Conservation (phyloP, 805 yeast species). For the Vanderwaltozyma verrucispora region DNA sequence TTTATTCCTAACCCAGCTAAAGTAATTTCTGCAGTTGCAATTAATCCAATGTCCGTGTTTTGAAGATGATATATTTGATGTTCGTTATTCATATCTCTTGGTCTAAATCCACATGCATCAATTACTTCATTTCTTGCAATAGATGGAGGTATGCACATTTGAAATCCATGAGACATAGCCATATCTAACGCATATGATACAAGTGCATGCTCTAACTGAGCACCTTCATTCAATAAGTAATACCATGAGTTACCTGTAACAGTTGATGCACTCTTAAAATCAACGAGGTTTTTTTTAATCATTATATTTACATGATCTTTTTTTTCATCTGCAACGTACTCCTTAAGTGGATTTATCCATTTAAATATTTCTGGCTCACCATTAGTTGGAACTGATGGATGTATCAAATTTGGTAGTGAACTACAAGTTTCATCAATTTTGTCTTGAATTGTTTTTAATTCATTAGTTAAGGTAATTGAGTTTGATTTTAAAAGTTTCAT, state of each 20-base stretch:
- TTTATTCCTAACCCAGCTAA: constrained; percentile 70
- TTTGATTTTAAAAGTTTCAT: constrained; percentile 18
- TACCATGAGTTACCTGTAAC: constrained; percentile 82
- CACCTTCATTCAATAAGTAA: constrained; percentile 75
- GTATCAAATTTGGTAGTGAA: constrained; percentile 53
- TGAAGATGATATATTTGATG: constrained; percentile 67
- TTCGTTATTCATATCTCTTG: constrained; percentile 80
- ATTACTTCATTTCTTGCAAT: constrained; percentile 70
- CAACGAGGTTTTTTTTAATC: constrained; percentile 52
- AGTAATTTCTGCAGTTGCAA: constrained; percentile 95
- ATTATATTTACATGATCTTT: constrained; percentile 68
- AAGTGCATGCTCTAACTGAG: constrained; percentile 80
- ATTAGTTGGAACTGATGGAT: constrained; percentile 35
- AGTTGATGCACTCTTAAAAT: constrained; percentile 59
- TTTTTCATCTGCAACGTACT: constrained; percentile 17
- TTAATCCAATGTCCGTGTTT: constrained; percentile 49
- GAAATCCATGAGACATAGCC: constrained; percentile 69
- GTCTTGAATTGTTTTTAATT: constrained; percentile 26
- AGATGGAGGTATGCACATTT: constrained; percentile 72
- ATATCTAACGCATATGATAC: constrained; percentile 62
- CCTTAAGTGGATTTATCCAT: constrained; percentile 37
- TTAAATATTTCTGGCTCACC: constrained; percentile 35
- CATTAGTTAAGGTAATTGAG: constrained; percentile 13
- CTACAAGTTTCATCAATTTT: constrained; percentile 34
- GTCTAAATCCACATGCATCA: constrained; percentile 88